Conservation (phyloP, 257 asterid genomes). For the Gardenia jasminoides region DNA sequence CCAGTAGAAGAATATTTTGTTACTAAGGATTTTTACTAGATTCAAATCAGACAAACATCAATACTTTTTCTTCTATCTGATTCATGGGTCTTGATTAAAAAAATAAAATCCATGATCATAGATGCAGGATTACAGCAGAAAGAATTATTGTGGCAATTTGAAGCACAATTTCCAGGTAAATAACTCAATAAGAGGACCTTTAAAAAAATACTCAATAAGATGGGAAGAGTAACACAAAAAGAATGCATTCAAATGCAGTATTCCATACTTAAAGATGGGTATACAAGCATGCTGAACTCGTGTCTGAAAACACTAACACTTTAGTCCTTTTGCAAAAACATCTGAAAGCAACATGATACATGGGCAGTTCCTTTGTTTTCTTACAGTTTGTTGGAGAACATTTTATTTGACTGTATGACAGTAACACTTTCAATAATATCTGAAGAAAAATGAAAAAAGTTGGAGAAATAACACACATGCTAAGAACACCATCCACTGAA, state of each 20-base stretch:
- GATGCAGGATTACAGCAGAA: not conserved
- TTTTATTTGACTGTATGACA: not conserved
- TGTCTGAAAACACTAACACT: not conserved
- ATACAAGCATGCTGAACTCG: too few species aligned
- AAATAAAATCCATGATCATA: too few species aligned
- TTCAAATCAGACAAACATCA: not conserved
- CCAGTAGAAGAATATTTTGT: not conserved
- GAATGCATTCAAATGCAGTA: not conserved
- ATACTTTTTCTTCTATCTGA: not conserved
- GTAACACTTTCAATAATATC: too few species aligned
- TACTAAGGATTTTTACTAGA: not conserved
- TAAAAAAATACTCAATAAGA: too few species aligned
- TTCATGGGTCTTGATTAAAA: not conserved
- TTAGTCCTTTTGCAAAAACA: not conserved
- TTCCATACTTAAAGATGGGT: not conserved
- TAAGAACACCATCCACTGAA: not conserved
- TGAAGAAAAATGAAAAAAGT: not conserved
- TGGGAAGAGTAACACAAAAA: too few species aligned
- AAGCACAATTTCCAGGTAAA: not conserved
- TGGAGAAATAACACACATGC: not conserved
- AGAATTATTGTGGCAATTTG: not conserved
- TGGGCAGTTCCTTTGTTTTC: not conserved
- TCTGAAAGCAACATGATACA: not conserved
- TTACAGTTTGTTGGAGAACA: too few species aligned
- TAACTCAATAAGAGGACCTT: too few species aligned